Evolutionary conservation across 2,329 filamentous ascomycete genomes (phyloP), one percentile per base, ranked within the genome.

Genomic region (Cladosporium sp.): DNA sequence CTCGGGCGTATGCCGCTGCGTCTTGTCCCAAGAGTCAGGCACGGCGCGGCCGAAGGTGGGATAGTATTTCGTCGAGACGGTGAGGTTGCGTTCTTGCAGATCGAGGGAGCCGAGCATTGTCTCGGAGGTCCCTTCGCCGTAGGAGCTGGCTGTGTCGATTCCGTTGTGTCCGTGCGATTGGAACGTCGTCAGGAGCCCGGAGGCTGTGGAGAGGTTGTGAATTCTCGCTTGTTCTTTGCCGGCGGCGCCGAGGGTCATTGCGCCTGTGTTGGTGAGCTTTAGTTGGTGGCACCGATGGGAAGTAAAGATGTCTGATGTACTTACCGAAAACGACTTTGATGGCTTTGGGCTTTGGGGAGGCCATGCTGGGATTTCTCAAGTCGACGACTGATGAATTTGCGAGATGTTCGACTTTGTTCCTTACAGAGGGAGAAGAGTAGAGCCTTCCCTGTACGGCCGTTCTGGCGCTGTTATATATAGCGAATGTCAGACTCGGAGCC

Each of bases 181-280:
- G 51, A 64, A 62, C 17, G 55, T 51, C 36, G 61, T 58, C 30
- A 64, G 56, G 27, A 66, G 61, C 12, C 41, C 54, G 29, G 44
- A 47, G 19, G 56, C 56, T 4, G 52, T 55, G 2, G 57, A 52
- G 2, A 59, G 34, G 20, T 57, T 54, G 40, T 60, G 55, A 8
- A 64, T 61, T 5, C 61, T 56, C n/a, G 59, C 39, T 47, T 62
- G 58, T 47, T 61, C 59, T 29, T 20, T 27, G 30, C 40, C 42
- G 22, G 40, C 12, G 36, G 96, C 92, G 68, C 92, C 91, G 53
- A 95, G 76, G 67, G 85, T 85, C 92, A 97, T 96, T 66, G 82
- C 76, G 40, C 59, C 61, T 41, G 65, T 60, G 22, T 60, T 64
- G 52, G 61, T 69, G n/a, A n/a, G n/a, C n/a, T n/a, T n/a, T n/a